phyloP scores from a whole-genome alignment of 441 rosid species.

The Geranium incanum region DNA sequence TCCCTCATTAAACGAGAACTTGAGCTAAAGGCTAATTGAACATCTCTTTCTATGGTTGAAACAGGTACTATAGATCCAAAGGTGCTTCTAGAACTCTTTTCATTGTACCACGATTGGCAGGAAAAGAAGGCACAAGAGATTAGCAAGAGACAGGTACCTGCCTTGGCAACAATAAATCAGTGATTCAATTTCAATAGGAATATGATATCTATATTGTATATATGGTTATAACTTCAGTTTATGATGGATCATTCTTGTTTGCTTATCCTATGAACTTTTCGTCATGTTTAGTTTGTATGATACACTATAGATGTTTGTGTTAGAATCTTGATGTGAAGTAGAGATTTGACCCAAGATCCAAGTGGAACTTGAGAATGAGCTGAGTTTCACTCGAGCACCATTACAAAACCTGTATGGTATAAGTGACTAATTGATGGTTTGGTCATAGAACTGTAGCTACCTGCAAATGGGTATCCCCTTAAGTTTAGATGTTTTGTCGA shows the following conservation, averaged over 20 bases:
- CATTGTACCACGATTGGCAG: conserved; percentile 75
- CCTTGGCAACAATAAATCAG: conserved; percentile 6
- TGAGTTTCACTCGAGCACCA: neutral
- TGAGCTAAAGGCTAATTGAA: conserved; percentile 8
- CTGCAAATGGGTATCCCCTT: neutral
- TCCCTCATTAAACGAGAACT: neutral
- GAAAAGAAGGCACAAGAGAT: conserved; percentile 54
- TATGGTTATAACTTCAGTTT: neutral
- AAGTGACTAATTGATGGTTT: neutral
- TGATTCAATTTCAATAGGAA: neutral
- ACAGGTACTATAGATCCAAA: conserved; percentile 69
- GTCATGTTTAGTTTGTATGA: neutral
- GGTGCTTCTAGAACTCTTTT: conserved; percentile 75
- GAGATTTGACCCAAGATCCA: conserved; percentile 17
- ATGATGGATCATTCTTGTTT: neutral
- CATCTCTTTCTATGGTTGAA: conserved; percentile 17
- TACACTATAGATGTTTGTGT: neutral
- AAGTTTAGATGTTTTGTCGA: neutral
- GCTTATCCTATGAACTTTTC: neutral
- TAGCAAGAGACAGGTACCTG: conserved; percentile 62
- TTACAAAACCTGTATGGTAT: neutral
- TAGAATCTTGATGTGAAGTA: neutral
- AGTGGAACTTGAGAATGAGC: conserved; percentile 12
- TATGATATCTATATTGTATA: neutral
- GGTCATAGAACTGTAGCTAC: neutral